Conservation (phyloP, 2,329 filamentous ascomycete genomes). For the Sporothrix euskadiensis region DNA sequence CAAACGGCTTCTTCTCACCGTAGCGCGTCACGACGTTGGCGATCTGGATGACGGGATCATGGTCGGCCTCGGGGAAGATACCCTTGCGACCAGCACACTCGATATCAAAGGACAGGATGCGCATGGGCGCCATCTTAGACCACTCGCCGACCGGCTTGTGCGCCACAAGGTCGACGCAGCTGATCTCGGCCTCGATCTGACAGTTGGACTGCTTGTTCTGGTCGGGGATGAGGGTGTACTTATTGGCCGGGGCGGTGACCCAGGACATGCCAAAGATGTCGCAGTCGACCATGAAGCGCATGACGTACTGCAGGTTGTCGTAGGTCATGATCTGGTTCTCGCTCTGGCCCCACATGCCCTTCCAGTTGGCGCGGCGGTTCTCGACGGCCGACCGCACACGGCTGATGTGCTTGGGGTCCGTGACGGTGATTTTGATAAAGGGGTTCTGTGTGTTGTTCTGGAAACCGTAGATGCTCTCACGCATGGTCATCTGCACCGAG, state of each 20-base stretch:
- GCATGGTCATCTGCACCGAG: conserved; percentile 76
- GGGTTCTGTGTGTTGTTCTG: conserved; percentile 90
- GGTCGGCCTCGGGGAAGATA: conserved; percentile 88
- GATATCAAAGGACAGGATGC: conserved; percentile 95
- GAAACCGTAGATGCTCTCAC: conserved; percentile 91
- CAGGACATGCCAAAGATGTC: conserved; percentile 95
- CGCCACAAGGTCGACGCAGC: conserved; percentile 79
- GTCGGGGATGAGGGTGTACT: conserved; percentile 69
- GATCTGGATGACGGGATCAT: conserved; percentile 96
- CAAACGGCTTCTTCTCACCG: conserved; percentile 92
- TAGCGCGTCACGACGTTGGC: conserved; percentile 94
- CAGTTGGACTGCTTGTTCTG: conserved; percentile 81
- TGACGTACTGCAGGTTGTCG: conserved; percentile 91
- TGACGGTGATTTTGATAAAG: conserved; percentile 91
- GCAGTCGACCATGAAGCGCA: conserved; percentile 98
- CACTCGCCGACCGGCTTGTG: conserved; percentile 90
- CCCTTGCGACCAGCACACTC: conserved; percentile 97
- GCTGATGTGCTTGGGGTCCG: conserved; percentile 80
- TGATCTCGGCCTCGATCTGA: conserved; percentile 88
- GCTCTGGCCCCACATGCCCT: conserved; percentile 74
- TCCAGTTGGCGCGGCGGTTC: conserved; percentile 78
- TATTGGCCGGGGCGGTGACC: conserved; percentile 78
- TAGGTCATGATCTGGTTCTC: conserved; percentile 79
- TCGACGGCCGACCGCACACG: conserved; percentile 76
- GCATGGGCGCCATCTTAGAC: conserved; percentile 95